Base-by-base conservation (phyloP, 768 basidiomycete genomes). In the Mrakia frigida region DNA sequence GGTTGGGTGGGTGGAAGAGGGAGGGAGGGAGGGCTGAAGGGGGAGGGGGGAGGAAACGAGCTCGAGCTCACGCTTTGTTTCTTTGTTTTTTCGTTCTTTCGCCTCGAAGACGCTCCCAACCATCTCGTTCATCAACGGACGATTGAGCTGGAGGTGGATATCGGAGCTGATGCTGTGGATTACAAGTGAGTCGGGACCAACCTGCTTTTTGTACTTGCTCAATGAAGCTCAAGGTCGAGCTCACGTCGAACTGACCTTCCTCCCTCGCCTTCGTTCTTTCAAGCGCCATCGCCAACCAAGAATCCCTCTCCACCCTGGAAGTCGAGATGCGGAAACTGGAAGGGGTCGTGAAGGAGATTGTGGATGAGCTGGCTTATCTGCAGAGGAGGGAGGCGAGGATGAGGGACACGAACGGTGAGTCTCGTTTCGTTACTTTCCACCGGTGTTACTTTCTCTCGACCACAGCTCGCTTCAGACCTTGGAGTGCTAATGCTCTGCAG, bases 261-360 rank as follows among this genome's bases (percentile, higher is more conserved):
- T 35, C 72, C 39, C 14, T 75, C 74, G 14, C n/a, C 7, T 46
- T 60, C 28, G 10, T 28, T 5, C 75, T 52, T 35, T 77, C 1
- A 81, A 97, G 94, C 80, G 97, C 97, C 35, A 99, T 98, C 83
- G 97, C 97, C 14, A 98, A 97, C 85, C 95, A 98, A 83, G 97
- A 99, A 83, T 94, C 93, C 0, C 86, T 98, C 0, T 97, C 94
- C 9, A 92, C 91, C 0, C 88, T 99, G 28, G 97, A 99, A 84
- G 95, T 93, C 0, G 97, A 98, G 84, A 98, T 98, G 95, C 89
- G 94, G 56, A 98, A 98, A 81, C 87, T 99, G 3, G 97, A 99
- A 83, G 95, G 93, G 0, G 83, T 98, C 21, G 91, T 94, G 50
- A 93, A 94, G 82, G 97, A 98, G 85, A 89, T 99, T 72, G 89